A percentile compares a stretch with the other conserved stretches of the same genome.
phyloP scores from a whole-genome alignment of 768 basidiomycete species.

The Neoboletus subvelutipes region DNA sequence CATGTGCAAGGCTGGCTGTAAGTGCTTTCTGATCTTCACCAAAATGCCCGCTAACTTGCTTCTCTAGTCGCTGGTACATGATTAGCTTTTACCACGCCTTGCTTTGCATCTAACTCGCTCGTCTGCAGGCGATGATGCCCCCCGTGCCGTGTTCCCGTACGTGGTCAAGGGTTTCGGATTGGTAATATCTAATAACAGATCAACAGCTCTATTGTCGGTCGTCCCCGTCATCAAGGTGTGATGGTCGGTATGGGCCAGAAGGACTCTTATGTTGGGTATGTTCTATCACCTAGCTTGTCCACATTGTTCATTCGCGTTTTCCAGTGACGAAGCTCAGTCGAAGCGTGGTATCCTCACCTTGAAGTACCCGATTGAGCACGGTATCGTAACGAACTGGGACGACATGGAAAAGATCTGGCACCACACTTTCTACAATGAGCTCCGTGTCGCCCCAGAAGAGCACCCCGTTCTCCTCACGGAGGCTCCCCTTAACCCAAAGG shows the following conservation, averaged over 20 bases:
- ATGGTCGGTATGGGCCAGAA: conserved; percentile 98
- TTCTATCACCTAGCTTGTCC: conserved; percentile 4
- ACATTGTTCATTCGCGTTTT: conserved; percentile 11
- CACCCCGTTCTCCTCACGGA: conserved; percentile 72
- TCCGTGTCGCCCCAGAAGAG: conserved; percentile 76
- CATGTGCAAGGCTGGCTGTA: conserved; percentile 99
- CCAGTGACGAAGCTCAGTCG: conserved; percentile 86
- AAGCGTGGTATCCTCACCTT: conserved; percentile 94
- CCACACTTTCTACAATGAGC: conserved; percentile 90
- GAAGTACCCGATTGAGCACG: conserved; percentile 93
- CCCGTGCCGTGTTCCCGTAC: conserved; percentile 93
- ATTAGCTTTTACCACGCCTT: neutral
- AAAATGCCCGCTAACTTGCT: conserved; percentile 20
- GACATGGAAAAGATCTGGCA: conserved; percentile 99
- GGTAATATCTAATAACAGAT: conserved; percentile 12
- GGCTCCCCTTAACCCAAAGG: conserved; percentile 72
- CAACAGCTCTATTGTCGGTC: conserved; percentile 85
- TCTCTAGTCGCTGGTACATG: conserved; percentile 61
- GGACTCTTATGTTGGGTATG: conserved; percentile 91
- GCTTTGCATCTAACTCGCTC: conserved; percentile 5
- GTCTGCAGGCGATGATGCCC: conserved; percentile 77
- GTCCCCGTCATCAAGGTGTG: conserved; percentile 91
- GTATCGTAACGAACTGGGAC: conserved; percentile 97
- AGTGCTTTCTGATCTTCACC: conserved; percentile 35
- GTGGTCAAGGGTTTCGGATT: conserved; percentile 34